Conservation (phyloP, 371 early-diverging fungal genomes). For the Mucor lusitanicus region DNA sequence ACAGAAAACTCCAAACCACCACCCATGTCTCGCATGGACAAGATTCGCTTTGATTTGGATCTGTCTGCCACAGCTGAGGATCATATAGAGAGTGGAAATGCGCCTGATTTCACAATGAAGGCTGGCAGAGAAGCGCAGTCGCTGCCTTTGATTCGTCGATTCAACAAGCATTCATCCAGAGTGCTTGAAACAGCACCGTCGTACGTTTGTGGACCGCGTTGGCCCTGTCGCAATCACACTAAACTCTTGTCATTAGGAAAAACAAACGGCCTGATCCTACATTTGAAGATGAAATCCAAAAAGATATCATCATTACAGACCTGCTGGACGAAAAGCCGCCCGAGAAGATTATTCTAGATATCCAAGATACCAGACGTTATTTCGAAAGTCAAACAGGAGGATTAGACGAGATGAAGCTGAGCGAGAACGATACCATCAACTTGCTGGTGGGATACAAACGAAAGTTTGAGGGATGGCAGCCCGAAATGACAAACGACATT, state of each 20-base stretch:
- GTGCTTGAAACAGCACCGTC: slow-evolving; percentile 61
- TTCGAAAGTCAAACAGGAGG: slow-evolving; percentile 74
- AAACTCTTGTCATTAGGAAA: slow-evolving; percentile 9
- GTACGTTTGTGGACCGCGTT: slow-evolving; percentile 17
- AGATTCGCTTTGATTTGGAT: slow-evolving; percentile 72
- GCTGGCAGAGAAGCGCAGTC: slow-evolving; percentile 69
- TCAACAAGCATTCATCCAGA: slow-evolving; percentile 90
- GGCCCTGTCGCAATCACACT: background rate
- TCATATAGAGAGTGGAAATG: slow-evolving; percentile 76
- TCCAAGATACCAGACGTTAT: slow-evolving; percentile 76
- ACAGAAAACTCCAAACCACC: slow-evolving; percentile 53
- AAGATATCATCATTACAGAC: slow-evolving; percentile 67
- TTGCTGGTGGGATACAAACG: slow-evolving; percentile 32
- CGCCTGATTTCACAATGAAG: slow-evolving; percentile 89
- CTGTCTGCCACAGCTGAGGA: slow-evolving; percentile 82
- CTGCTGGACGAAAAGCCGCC: slow-evolving; percentile 54
- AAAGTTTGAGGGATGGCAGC: slow-evolving; percentile 43
- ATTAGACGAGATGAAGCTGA: slow-evolving; percentile 22
- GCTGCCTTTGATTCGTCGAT: slow-evolving; percentile 82
- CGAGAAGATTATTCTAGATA: slow-evolving; percentile 62
- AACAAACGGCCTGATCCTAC: slow-evolving; percentile 7
- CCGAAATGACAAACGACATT: slow-evolving; percentile 40
- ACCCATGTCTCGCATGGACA: slow-evolving; percentile 53
- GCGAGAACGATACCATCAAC: slow-evolving; percentile 24
- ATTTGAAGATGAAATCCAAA: slow-evolving; percentile 46